Percentiles rank a stretch among this genome's conserved stretches.
These are phyloP conservation scores for Serpula lacrymans DNA, from an alignment of 768 basidiomycete species.

Conservation along the genomic window DNA sequence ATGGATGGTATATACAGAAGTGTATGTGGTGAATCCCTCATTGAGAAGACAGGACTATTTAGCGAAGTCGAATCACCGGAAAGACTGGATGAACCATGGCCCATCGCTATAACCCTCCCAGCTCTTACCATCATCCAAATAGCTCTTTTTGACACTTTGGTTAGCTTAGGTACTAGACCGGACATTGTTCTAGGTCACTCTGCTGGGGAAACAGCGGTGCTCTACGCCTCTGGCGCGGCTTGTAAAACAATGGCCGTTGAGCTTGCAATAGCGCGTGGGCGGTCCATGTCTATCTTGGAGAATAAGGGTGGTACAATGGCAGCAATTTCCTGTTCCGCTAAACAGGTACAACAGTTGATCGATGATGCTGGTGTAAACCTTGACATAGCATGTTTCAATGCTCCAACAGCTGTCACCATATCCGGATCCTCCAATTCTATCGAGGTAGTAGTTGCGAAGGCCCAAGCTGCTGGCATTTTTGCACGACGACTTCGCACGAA, in stretches of 20 bases:
- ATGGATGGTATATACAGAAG: slow-evolving; percentile 33
- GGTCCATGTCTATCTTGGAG: slow-evolving; percentile 32
- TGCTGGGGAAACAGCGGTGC: slow-evolving; percentile 42
- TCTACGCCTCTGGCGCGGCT: slow-evolving; percentile 42
- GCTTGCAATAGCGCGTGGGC: slow-evolving; percentile 40
- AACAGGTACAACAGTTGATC: slow-evolving; percentile 28
- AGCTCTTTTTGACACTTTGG: slow-evolving; percentile 39
- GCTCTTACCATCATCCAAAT: slow-evolving; percentile 44
- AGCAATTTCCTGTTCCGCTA: slow-evolving; percentile 34
- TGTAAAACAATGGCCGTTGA: slow-evolving; percentile 39
- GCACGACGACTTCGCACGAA: slow-evolving; percentile 34
- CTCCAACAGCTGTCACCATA: slow-evolving; percentile 33
- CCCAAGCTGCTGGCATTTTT: slow-evolving; percentile 25
- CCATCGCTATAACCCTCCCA: slow-evolving; percentile 37
- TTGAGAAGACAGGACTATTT: slow-evolving; percentile 37
- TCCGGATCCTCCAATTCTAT: slow-evolving; percentile 28
- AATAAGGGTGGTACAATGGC: slow-evolving; percentile 39
- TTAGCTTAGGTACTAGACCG: slow-evolving; percentile 32
- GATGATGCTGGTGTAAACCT: slow-evolving; percentile 19
- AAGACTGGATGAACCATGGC: slow-evolving; percentile 18
- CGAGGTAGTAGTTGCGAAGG: slow-evolving; percentile 27
- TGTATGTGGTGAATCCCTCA: slow-evolving; percentile 32
- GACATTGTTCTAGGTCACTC: slow-evolving; percentile 43
- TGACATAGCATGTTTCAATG: slow-evolving; percentile 41
- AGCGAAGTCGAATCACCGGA: slow-evolving; percentile 7